Conservation (phyloP, 1,284 basidiomycete genomes). For the Ganoderma boninense region DNA sequence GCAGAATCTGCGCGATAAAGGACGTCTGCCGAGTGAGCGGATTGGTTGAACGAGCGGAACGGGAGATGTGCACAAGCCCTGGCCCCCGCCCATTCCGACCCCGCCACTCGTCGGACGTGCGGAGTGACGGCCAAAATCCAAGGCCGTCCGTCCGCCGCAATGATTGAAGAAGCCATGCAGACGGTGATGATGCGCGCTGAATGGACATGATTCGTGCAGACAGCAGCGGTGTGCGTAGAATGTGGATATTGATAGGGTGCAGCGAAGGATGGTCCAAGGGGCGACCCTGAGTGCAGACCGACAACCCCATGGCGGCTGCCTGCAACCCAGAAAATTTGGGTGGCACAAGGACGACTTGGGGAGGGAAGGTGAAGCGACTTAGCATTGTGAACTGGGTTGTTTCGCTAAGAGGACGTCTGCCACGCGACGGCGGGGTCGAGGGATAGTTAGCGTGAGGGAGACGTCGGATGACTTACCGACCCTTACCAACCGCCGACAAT, state of each 20-base stretch:
- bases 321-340: constrained; percentile 12
- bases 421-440: neutral
- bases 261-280: neutral
- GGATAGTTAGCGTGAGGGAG: neutral
- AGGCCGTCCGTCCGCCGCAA: constrained; percentile 7
- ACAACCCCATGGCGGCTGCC: neutral
- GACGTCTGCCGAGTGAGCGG: neutral
- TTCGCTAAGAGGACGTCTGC: neutral
- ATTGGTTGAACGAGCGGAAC: constrained; percentile 5
- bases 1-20: neutral
- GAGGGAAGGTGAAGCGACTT: neutral
- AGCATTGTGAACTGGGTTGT: neutral
- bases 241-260: neutral
- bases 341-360: neutral
- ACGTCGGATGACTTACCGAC: constrained; percentile 23
- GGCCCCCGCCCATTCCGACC: neutral
- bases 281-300: neutral
- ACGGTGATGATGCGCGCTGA: neutral
- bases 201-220: neutral
- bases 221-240: neutral
- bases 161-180: too few relatives aligned
- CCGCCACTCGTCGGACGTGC: constrained; percentile 13
- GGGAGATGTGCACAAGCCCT: neutral
- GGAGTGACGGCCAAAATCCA: constrained; percentile 3
- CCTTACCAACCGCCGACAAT: constrained; percentile 7